Evolutionary conservation across 768 basidiomycete genomes (phyloP).

Genomic region (Lactifluus piperatus): DNA sequence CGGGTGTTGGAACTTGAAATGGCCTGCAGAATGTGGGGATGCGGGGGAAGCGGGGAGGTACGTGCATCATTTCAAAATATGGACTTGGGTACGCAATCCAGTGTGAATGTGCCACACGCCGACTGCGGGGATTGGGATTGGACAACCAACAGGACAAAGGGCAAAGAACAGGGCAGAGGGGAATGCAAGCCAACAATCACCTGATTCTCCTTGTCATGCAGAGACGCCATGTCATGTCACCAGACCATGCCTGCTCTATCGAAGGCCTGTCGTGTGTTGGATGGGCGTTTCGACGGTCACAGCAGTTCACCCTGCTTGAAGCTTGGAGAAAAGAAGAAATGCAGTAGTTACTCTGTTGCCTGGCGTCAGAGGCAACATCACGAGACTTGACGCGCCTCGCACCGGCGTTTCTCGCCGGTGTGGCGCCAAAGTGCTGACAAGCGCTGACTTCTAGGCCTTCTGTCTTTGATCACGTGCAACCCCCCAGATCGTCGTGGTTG

Average conservation of each 20-base stretch:
- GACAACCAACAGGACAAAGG: neutral
- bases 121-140: neutral
- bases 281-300: neutral
- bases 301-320: neutral
- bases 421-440: neutral
- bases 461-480: neutral
- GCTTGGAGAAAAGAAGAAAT: slow-evolving; percentile 2
- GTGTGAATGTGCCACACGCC: neutral
- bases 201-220: neutral
- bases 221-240: neutral
- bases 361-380: slow-evolving; percentile 6
- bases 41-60: neutral
- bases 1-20: too few relatives aligned
- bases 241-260: neutral
- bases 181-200: neutral
- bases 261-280: neutral
- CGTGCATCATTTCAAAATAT: neutral
- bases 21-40: slow-evolving; percentile 1
- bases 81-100: neutral
- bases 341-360: neutral
- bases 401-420: neutral
- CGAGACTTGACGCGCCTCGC: slow-evolving; percentile 7
- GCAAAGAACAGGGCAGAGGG: neutral
- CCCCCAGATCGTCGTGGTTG: neutral
- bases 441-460: neutral